Evolutionary conservation across 2,329 filamentous ascomycete species (phyloP).

Genomic region (Fusarium decemcellulare): DNA sequence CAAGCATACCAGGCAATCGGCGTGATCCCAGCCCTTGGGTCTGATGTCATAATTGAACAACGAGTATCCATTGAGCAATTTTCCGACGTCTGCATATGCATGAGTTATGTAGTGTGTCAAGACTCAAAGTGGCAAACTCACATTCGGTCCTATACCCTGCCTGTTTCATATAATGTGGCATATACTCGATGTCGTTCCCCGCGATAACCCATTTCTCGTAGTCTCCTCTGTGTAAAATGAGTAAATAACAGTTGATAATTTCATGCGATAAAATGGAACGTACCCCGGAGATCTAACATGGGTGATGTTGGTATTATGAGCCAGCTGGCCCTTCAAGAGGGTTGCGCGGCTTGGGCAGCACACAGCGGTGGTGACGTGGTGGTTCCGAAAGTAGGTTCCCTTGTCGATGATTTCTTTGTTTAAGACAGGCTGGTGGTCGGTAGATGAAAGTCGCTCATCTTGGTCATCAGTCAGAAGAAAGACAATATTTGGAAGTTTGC

Average conservation of each 20-base stretch:
- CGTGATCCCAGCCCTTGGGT: neutral
- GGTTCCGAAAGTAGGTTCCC: constrained; percentile 42
- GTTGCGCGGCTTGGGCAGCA: constrained; percentile 47
- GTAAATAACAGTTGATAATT: neutral
- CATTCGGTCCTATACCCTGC: neutral
- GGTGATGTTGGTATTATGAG: constrained; percentile 48
- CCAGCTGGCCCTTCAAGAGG: constrained; percentile 41
- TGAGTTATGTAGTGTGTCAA: neutral
- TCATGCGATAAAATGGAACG: neutral
- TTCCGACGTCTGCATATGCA: neutral
- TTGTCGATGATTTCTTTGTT: constrained; percentile 29
- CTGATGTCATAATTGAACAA: neutral
- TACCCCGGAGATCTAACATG: neutral
- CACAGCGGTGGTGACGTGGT: constrained; percentile 44
- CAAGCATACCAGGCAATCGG: neutral
- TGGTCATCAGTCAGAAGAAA: constrained; percentile 45
- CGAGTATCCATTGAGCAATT: neutral
- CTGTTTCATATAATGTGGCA: neutral
- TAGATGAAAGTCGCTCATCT: constrained; percentile 29
- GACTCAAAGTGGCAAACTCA: neutral
- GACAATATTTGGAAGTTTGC: constrained; percentile 30
- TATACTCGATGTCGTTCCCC: neutral
- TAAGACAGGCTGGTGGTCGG: neutral
- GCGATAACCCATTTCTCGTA: neutral
- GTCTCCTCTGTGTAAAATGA: neutral